Base-by-base conservation (phyloP, 2,329 filamentous ascomycete species). In the Paraphoma sp. region DNA sequence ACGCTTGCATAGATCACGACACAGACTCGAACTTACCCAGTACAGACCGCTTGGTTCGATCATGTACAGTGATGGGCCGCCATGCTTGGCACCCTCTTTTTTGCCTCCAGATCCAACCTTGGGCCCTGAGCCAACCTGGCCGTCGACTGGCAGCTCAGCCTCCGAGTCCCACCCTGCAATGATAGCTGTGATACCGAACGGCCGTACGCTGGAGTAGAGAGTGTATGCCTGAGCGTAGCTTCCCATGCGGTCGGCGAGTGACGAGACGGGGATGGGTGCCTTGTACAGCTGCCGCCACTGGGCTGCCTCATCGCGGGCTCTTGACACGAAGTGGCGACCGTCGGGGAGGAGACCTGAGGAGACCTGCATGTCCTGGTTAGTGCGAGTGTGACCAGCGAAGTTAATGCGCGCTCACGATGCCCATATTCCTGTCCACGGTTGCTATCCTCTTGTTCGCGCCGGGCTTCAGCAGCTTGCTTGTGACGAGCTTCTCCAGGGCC, bases 191-290 rank as follows among this genome's bases (percentile, higher is more conserved):
- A 98, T 92, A 73, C 95, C 95, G 75, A 99, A 99, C 33, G 95
- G 95, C 60, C 95, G 91, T 58, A 99, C 95, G 60, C 92, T 96
- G 57, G 92, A 94, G 84, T 98, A 98, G 71, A 98, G 89, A 8
- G 95, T 99, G 83, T 97, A 97, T 60, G 92, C 93, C 82, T 99
- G 95, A 52, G 96, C 90, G 80, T 97, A 99, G 74, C 92, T 89
- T 72, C 95, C 95, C 86, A 99, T 92, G 79, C 94, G 90, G 74
- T 90, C 89, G 61, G 95, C 93, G 59, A 99, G 89, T 66, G 95
- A 91, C 66, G 89, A 86, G 63, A 90, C 91, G 56, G 93, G 89
- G 75, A 99, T 98, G 59, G 95, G 94, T 7, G 90, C 89, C 81
- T 98, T 98, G 88, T 97, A 98, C 74, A 89, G 89, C 72, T 89